Conservation (phyloP, 306 rosid genomes). For the Phaseolus lunatus region DNA sequence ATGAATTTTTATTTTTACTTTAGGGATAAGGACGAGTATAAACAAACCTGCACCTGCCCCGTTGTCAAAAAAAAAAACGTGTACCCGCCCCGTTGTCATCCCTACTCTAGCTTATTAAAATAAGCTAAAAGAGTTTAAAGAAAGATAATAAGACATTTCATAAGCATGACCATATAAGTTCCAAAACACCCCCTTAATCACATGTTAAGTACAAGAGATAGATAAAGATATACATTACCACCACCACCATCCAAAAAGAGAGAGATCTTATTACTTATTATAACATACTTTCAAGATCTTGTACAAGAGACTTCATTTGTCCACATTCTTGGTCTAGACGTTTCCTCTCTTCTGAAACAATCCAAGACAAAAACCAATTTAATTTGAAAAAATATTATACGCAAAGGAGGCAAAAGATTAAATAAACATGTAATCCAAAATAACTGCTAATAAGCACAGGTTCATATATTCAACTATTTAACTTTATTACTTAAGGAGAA, state of each 20-base stretch:
- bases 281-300: constrained; percentile 85
- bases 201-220: constrained; percentile 9
- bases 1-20: too few relatives aligned
- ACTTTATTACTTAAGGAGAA: constrained; percentile 27
- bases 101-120: too few relatives aligned
- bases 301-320: constrained; percentile 78
- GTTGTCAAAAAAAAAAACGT: too few relatives aligned
- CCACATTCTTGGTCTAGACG: constrained; percentile 66
- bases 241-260: neutral
- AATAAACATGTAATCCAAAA: constrained; percentile 33
- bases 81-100: too few relatives aligned
- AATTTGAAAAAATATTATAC: constrained; percentile 10
- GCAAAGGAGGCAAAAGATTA: constrained; percentile 20
- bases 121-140: constrained; percentile 15
- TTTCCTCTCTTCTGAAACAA: constrained; percentile 70
- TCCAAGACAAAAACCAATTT: constrained; percentile 20
- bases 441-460: constrained; percentile 11
- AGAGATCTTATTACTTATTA: constrained; percentile 22
- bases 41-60: too few relatives aligned
- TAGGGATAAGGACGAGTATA: too few relatives aligned
- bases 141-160: neutral
- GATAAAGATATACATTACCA: constrained; percentile 14
- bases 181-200: constrained; percentile 2
- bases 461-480: constrained; percentile 4
- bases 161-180: neutral